Percentiles rank a stretch among this genome's conserved stretches.
Conservation (phyloP, 306 rosid species). For the Astragalus glycyphyllos region DNA sequence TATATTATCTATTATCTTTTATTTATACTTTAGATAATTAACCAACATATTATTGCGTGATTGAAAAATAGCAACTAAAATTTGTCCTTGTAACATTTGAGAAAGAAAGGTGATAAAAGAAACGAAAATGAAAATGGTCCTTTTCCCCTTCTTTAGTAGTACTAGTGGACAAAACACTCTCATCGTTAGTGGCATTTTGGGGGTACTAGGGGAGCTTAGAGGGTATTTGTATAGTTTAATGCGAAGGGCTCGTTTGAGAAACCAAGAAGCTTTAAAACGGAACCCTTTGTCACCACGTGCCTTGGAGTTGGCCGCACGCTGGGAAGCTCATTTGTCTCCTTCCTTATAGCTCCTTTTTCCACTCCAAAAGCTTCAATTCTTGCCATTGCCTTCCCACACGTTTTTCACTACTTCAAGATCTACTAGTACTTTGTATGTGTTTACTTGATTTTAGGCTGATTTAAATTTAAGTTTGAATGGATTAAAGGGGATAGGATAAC, state of each 20-base stretch:
- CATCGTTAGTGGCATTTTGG: conserved; percentile 48
- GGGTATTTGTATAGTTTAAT: conserved; percentile 40
- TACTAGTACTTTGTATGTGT: no score
- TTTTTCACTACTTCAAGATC: conserved; percentile 33
- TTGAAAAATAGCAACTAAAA: no score
- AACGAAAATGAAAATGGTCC: background rate
- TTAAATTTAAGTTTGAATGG: no score
- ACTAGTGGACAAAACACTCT: conserved; percentile 69
- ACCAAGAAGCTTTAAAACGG: conserved; percentile 45
- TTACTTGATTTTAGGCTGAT: no score
- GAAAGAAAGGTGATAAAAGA: background rate
- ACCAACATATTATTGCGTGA: no score
- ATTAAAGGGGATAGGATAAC: no score
- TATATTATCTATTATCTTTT: no score
- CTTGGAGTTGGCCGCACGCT: conserved; percentile 84
- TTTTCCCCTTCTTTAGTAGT: background rate
- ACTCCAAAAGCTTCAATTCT: conserved; percentile 19
- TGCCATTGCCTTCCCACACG: background rate
- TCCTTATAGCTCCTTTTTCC: conserved; percentile 18
- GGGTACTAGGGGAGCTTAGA: background rate
- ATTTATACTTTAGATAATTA: no score
- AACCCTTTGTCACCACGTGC: conserved; percentile 85
- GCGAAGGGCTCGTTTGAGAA: conserved; percentile 25
- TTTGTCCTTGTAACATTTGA: background rate
- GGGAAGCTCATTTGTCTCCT: conserved; percentile 49